Evolutionary conservation across 495 filamentous ascomycete species (phyloP), one percentile per base, ranked within the genome.

Genomic region (Penicillium cosmopolitanum): DNA sequence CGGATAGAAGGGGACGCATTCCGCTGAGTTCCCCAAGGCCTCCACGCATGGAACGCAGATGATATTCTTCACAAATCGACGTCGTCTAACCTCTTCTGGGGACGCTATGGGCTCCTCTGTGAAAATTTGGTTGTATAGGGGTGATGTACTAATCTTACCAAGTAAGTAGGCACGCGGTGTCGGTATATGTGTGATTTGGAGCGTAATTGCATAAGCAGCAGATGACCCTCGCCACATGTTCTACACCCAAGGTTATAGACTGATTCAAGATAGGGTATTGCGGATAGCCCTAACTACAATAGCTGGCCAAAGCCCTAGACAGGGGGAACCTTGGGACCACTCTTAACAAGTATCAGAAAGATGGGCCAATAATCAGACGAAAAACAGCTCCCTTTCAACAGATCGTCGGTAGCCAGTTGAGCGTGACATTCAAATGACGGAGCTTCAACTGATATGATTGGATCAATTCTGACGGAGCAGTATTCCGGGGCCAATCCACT

Each of bases 31-130:
- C 40, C 47, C 40, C 36, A 44, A 52, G 33, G 3, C 55, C 56
- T 59, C 51, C 55, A 43, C 56, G 61, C 51, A 33, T 50, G 53
- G 40, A 36, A 53, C 51, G 60, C 56, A 66, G 59, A 59, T 60
- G 60, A 44, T 62, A 47, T 59, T 57, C 53, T 60, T 62, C 59
- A 62, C 28, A n/a, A 36, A 42, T 48, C 44, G 44, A 46, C 11
- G 13, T n/a, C 19, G 21, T 23, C 56, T 53, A 52, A 46, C 23
- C 48, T 16, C 42, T 12, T 33, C 38, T 38, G 50, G 56, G 50
- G 12, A 34, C 5, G 51, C 43, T 42, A 50, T 53, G 34, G 13
- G 21, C 57, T 54, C 18, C 25, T 28, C 25, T 28, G 25, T 31
- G 13, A 8, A 9, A 12, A n/a, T 44, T 16, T 44, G 3, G n/a